Conservation (phyloP, 768 basidiomycete genomes). For the Nidularia pulvinata region DNA sequence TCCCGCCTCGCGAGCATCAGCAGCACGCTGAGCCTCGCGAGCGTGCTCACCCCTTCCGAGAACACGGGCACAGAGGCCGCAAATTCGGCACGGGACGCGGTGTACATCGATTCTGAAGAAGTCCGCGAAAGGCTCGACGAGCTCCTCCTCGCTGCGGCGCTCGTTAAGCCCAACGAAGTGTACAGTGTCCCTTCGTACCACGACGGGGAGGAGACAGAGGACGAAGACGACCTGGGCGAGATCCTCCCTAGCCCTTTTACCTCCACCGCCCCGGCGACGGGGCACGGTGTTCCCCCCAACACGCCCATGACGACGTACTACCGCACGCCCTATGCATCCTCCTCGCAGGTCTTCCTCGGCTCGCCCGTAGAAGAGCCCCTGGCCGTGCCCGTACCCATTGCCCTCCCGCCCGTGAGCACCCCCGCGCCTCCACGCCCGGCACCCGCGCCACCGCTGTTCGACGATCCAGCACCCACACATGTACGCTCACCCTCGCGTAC, state of each 20-base stretch:
- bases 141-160: conserved; percentile 13
- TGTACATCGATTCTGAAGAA: conserved; percentile 32
- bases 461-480: too few relatives aligned
- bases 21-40: conserved; percentile 3
- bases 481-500: not conserved
- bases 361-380: not conserved
- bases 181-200: not conserved
- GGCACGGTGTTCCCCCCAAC: conserved; percentile 11
- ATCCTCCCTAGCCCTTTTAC: not conserved
- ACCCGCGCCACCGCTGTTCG: not conserved
- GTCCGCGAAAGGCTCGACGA: conserved; percentile 18
- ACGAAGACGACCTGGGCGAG: not conserved
- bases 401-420: too few relatives aligned
- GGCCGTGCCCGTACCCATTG: too few relatives aligned
- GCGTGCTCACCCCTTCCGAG: conserved; percentile 1
- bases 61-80: not conserved
- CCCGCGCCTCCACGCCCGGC: not conserved
- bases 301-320: conserved; percentile 12
- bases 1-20: not conserved
- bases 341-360: conserved; percentile 24
- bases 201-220: conserved; percentile 7
- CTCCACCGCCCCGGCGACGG: not conserved
- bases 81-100: conserved; percentile 21
- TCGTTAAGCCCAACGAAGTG: not conserved
- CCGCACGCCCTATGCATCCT: conserved; percentile 13